Conservation (phyloP, 345 rosid genomes). For the Salix caprea region DNA sequence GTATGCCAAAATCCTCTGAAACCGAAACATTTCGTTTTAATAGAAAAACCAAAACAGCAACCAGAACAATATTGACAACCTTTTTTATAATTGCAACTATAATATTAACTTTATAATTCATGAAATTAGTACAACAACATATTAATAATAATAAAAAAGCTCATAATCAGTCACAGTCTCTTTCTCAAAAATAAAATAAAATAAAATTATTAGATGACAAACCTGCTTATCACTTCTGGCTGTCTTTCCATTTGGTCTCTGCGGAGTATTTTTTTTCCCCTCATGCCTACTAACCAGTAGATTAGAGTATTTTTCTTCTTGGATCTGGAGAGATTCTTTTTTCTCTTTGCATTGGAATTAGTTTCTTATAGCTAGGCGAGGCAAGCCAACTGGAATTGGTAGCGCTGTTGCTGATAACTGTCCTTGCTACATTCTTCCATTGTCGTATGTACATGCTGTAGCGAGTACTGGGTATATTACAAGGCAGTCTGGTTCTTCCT, state of each 20-base stretch:
- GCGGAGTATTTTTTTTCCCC: not conserved
- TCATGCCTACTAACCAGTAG: too few species aligned
- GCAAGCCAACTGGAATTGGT: not conserved
- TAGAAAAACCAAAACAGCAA: accelerated
- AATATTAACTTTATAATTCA: too few species aligned
- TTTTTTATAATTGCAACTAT: too few species aligned
- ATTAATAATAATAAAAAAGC: too few species aligned
- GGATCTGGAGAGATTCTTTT: slow-evolving; percentile 53
- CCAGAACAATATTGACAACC: too few species aligned
- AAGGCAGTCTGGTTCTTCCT: slow-evolving; percentile 17
- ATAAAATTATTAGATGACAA: slow-evolving; percentile 11
- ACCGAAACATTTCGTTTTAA: too few species aligned
- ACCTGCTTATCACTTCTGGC: slow-evolving; percentile 30
- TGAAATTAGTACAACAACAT: too few species aligned
- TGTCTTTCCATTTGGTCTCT: slow-evolving; percentile 37
- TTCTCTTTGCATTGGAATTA: slow-evolving; percentile 20
- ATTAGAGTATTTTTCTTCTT: slow-evolving; percentile 22
- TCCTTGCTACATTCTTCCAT: slow-evolving; percentile 12
- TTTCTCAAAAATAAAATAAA: slow-evolving; percentile 1
- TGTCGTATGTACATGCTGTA: slow-evolving; percentile 15
- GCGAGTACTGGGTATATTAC: slow-evolving; percentile 8
- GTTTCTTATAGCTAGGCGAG: not conserved
- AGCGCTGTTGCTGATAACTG: slow-evolving; percentile 16
- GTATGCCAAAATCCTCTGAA: accelerated
- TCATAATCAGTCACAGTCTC: not conserved